Conservation (phyloP, 2,329 filamentous ascomycete genomes). For the Amauroascus verrucosus region DNA sequence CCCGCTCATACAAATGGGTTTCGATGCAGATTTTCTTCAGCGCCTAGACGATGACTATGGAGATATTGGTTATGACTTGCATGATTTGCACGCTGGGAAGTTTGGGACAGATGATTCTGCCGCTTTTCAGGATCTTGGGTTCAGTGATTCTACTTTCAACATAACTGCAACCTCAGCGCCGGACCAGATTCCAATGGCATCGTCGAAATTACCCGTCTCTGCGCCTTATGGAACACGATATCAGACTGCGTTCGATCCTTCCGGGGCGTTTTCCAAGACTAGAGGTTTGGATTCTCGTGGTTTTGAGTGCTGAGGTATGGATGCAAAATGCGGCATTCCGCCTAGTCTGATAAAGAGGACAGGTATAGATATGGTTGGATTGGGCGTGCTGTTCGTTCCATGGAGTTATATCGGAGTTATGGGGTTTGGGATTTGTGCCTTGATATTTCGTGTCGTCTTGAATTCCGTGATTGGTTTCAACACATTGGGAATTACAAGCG, state of each 20-base stretch:
- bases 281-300: background rate
- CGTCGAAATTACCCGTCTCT: background rate
- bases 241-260: constrained; percentile 4
- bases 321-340: background rate
- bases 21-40: constrained; percentile 31
- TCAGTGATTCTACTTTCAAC: background rate
- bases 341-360: background rate
- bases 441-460: background rate
- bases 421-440: background rate
- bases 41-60: constrained; percentile 28
- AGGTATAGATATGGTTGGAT: background rate
- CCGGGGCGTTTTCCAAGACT: constrained; percentile 7
- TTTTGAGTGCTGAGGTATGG: background rate
- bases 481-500: background rate
- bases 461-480: background rate
- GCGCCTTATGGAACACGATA: constrained; percentile 1
- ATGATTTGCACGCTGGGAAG: constrained; percentile 21
- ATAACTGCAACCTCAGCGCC: background rate
- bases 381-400: background rate
- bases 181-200: background rate
- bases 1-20: constrained; percentile 30
- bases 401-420: background rate
- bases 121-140: background rate
- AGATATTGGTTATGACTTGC: constrained; percentile 26
- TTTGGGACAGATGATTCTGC: constrained; percentile 5